Base-by-base conservation (phyloP, 1,284 basidiomycete species). In the Pseudomicrostroma phylloplanum region DNA sequence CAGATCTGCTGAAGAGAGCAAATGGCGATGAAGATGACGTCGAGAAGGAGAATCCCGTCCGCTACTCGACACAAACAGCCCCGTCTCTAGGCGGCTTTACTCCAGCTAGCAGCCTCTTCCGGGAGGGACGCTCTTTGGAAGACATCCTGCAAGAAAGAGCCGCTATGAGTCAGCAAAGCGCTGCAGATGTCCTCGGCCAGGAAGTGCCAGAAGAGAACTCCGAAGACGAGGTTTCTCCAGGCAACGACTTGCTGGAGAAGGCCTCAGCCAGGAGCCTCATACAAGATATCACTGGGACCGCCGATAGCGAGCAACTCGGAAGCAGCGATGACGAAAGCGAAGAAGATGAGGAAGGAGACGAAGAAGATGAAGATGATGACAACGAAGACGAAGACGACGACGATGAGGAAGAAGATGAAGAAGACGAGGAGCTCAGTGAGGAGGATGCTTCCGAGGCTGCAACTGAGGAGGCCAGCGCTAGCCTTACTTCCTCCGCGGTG, bases 21-120 rank as follows among this genome's bases (percentile, higher is more conserved):
- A 48, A 48, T 17, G 43, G 43, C 43, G 21, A 21, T 21, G 43
- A 48, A 3, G 43, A 21, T 3, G 17, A 17, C 3, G 12, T 3
- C 43, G 43, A 17, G 17, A 48, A n/a, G 21, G 17, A 48, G 43
- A 12, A 17, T 4, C 17, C 43, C 21, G 21, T 36, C 43, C 17
- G 17, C 43, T 48, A 48, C 43, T 48, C 21, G 17, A 48, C 43
- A 4, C 43, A 48, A 6, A 48, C 43, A 48, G 43, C 12, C 43
- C 43, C 43, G 43, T 12, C 43, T 12, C 15, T 48, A n/a, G 43
- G 17, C 43, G 43, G 43, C 43, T 36, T 36, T 9, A 9, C 30
- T 36, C 43, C 43, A 15, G 51, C 51, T 15, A 54, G 51, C 51
- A 25, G 17, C 25, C 51, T 54, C 51, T 54, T 54, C 21, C 6